These are phyloP conservation scores for Trichoderma erinaceum DNA, from an alignment of 495 filamentous ascomycete species.

Conservation along the genomic window DNA sequence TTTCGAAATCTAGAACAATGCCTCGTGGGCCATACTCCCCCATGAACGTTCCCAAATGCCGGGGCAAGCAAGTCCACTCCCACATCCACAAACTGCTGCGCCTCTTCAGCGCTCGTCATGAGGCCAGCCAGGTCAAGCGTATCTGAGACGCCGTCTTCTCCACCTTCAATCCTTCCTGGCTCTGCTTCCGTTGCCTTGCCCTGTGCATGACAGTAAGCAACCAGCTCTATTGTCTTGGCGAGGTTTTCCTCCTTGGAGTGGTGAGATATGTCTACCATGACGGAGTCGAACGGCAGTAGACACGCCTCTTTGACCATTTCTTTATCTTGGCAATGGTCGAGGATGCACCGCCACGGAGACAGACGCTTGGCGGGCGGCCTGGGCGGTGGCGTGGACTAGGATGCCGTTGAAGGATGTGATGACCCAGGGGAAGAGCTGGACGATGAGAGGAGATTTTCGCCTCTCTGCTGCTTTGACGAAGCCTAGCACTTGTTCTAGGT, in stretches of 20 bases:
- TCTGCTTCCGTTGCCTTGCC: constrained; percentile 78
- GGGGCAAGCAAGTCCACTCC: constrained; percentile 81
- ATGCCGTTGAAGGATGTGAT: constrained; percentile 58
- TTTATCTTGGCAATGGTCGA: constrained; percentile 72
- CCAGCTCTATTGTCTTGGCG: constrained; percentile 61
- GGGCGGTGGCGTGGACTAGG: constrained; percentile 37
- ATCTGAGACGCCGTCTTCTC: constrained; percentile 76
- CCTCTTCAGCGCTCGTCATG: constrained; percentile 73
- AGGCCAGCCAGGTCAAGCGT: constrained; percentile 67
- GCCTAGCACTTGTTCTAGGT: constrained; percentile 76
- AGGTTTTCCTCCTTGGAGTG: constrained; percentile 81
- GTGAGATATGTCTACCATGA: constrained; percentile 81
- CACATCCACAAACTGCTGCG: constrained; percentile 66
- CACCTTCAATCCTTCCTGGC: constrained; percentile 75
- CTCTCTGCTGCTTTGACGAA: constrained; percentile 71
- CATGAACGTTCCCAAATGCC: constrained; percentile 82
- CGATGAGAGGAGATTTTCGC: constrained; percentile 67
- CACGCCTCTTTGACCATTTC: constrained; percentile 62
- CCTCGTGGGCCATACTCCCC: constrained; percentile 71
- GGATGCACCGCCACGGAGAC: constrained; percentile 68
- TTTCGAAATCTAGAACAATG: constrained; percentile 67
- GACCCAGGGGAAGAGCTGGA: constrained; percentile 86
- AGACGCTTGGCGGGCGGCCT: constrained; percentile 52
- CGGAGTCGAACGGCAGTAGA: constrained; percentile 64
- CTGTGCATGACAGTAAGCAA: constrained; percentile 62